phyloP scores from a whole-genome alignment of 805 yeast species.

The Diddensiella transvaalensis region DNA sequence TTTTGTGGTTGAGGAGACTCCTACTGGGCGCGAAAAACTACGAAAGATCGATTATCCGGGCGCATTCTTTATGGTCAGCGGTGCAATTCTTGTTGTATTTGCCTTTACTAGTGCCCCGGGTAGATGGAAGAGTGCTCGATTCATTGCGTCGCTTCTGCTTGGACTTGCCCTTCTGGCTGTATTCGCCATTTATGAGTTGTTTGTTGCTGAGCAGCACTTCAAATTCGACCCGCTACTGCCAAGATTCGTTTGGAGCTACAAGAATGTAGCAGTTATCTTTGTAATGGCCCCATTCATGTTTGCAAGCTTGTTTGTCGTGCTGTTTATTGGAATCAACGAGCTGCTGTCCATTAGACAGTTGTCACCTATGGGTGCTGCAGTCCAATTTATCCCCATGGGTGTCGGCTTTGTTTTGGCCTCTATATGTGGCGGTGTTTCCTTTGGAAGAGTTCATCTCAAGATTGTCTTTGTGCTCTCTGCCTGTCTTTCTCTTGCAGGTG shows the following conservation, averaged over 20 bases:
- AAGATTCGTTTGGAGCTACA: conserved; percentile 26
- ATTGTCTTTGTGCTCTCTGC: conserved; percentile 3
- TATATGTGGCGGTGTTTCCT: conserved; percentile 24
- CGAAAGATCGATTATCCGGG: conserved; percentile 39
- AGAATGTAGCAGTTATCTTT: conserved; percentile 28
- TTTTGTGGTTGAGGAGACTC: conserved; percentile 33
- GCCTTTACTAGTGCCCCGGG: conserved; percentile 47
- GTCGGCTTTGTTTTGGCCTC: conserved; percentile 34
- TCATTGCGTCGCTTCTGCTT: conserved; percentile 41
- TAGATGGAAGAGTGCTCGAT: conserved; percentile 40
- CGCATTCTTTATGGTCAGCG: conserved; percentile 34
- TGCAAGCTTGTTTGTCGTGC: conserved; percentile 24
- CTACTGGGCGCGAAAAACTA: conserved; percentile 18
- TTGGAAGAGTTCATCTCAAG: conserved; percentile 14
- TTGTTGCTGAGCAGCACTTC: conserved; percentile 18
- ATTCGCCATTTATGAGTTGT: conserved; percentile 34
- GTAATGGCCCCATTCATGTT: conserved; percentile 24
- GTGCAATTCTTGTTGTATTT: conserved; percentile 38
- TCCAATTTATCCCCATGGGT: conserved; percentile 37
- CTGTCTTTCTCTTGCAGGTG: conserved; percentile 21
- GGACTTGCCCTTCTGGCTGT: conserved; percentile 35
- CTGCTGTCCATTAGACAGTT: conserved; percentile 29
- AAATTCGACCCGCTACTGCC: conserved; percentile 31
- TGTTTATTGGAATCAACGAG: conserved; percentile 29
- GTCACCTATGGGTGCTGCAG: conserved; percentile 36